Evolutionary conservation across 1,284 basidiomycete species (phyloP).

Genomic region (Cutaneotrichosporon spelunceum): DNA sequence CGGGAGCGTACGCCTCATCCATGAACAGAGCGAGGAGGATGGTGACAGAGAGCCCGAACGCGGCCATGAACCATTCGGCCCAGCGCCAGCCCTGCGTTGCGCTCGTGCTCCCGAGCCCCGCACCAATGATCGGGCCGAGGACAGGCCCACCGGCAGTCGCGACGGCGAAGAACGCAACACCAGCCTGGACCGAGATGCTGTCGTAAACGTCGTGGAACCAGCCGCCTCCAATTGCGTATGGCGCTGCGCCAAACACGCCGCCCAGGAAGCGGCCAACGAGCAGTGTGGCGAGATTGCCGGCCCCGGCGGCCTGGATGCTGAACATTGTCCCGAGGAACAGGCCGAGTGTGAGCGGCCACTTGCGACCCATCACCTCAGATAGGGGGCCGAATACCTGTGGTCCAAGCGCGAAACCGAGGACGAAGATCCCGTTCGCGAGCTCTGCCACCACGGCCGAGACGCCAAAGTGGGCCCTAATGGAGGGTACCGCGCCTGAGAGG

Average conservation of each 20-base stretch:
- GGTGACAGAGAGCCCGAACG: slow-evolving; percentile 21
- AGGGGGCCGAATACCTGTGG: slow-evolving; percentile 60
- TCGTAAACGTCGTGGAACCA: slow-evolving; percentile 27
- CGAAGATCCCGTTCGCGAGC: slow-evolving; percentile 26
- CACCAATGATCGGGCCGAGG: slow-evolving; percentile 23
- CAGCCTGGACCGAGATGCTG: slow-evolving; percentile 17
- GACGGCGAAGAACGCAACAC: slow-evolving; percentile 19
- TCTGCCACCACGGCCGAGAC: slow-evolving; percentile 22
- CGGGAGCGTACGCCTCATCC: slow-evolving; percentile 26
- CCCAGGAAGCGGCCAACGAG: slow-evolving; percentile 63
- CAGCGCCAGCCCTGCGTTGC: slow-evolving; percentile 25
- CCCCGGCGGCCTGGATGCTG: slow-evolving; percentile 43
- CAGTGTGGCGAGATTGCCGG: slow-evolving; percentile 64
- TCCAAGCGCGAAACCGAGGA: slow-evolving; percentile 53
- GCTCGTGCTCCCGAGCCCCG: slow-evolving; percentile 15
- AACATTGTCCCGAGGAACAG: slow-evolving; percentile 38
- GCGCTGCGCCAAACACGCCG: slow-evolving; percentile 54
- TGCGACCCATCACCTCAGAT: slow-evolving; percentile 58
- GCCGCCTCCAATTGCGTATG: slow-evolving; percentile 27
- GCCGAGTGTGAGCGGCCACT: slow-evolving; percentile 31
- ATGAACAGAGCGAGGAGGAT: slow-evolving; percentile 18
- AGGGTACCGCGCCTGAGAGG: slow-evolving; percentile 13
- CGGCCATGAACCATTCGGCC: slow-evolving; percentile 28
- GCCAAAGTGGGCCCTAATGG: slow-evolving; percentile 13
- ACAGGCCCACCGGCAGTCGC: slow-evolving; percentile 23